Conservation (phyloP, 495 filamentous ascomycete genomes). For the Viridothelium virens region DNA sequence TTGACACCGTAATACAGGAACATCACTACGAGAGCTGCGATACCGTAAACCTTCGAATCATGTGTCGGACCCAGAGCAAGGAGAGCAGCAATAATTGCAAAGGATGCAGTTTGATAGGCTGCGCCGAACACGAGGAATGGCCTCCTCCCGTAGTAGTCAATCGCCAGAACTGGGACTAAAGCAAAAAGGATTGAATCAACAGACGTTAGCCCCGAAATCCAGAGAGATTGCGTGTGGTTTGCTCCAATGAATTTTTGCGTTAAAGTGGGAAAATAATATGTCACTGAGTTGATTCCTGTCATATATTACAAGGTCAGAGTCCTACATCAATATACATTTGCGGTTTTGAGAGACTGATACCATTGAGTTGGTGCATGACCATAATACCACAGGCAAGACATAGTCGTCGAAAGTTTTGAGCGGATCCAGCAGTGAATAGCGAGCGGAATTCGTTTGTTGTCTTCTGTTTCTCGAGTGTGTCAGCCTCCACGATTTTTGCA, state of each 20-base stretch:
- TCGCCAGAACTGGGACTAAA: background rate
- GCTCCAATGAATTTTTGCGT: background rate
- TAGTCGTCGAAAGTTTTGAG: background rate
- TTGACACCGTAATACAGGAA: conserved; percentile 30
- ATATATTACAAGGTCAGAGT: no score
- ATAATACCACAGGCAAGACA: conserved; percentile 1
- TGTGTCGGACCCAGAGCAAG: conserved; percentile 1
- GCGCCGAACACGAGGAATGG: conserved; percentile 3
- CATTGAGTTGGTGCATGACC: conserved; percentile 6
- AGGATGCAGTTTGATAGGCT: conserved; percentile 3
- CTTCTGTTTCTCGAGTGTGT: conserved; percentile 1
- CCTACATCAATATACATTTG: no score
- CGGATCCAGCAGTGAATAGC: background rate
- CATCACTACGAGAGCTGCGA: conserved; percentile 20
- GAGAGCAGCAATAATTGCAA: conserved; percentile 1
- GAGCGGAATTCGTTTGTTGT: background rate
- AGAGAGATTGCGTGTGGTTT: background rate
- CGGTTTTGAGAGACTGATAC: background rate
- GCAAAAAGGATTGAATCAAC: background rate
- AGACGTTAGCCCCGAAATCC: conserved; percentile 1
- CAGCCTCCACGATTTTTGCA: background rate
- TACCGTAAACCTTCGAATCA: background rate
- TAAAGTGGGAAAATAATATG: conserved; percentile 3
- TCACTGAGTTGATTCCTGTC: background rate
- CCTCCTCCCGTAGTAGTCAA: background rate